Conservation (phyloP, 805 yeast genomes). For the Grigorovia yakushimaensis region DNA sequence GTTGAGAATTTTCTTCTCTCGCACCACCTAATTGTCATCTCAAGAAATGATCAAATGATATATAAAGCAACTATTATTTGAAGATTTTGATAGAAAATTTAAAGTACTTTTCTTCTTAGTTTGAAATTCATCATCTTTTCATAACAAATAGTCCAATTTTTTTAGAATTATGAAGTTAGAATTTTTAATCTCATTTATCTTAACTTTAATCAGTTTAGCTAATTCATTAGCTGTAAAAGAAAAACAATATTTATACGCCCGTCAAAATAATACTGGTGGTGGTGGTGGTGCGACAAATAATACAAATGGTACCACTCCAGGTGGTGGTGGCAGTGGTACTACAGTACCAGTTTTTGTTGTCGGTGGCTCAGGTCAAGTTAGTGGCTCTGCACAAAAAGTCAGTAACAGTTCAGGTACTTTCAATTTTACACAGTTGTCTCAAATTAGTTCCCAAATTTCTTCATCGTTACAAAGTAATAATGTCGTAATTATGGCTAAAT, state of each 20-base stretch:
- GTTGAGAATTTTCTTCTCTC: no score
- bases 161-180: constrained; percentile 10
- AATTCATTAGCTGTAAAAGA: neutral
- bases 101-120: no score
- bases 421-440: constrained; percentile 19
- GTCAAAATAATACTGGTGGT: constrained; percentile 4
- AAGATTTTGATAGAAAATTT: no score
- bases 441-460: neutral
- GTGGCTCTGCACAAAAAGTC: constrained; percentile 7
- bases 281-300: constrained; percentile 2
- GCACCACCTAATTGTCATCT: no score
- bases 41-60: no score
- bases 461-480: constrained; percentile 5
- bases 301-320: constrained; percentile 5
- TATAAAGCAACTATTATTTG: no score
- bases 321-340: constrained; percentile 1
- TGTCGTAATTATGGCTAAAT: constrained; percentile 20
- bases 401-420: constrained; percentile 17
- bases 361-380: constrained; percentile 4
- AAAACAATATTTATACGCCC: neutral
- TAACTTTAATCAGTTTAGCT: neutral
- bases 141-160: no score
- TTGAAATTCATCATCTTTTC: no score
- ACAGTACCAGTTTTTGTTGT: constrained; percentile 9
- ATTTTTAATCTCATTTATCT: neutral